Evolutionary conservation across 441 rosid genomes (phyloP), one percentile per base, ranked within the genome.

Genomic region (Flueggea neowawraea): DNA sequence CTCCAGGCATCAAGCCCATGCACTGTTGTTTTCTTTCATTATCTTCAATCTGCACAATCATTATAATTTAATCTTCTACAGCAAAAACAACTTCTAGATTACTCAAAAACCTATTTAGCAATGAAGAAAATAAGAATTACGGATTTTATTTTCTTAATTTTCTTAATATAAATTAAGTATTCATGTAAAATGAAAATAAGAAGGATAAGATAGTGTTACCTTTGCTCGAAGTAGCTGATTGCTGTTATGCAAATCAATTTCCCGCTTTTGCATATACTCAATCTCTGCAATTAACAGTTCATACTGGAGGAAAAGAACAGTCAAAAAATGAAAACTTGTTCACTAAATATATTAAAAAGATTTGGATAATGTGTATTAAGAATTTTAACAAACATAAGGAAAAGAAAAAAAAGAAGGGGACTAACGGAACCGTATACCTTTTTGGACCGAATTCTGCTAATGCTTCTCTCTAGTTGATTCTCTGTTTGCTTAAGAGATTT

Each of bases 1-100:
- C 89, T 74, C 87, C 96, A 10, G 89, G 86, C 94, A 94, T 83
- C 82, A 91, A 74, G 69, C 72, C 86, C 86, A 84, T 82, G 76
- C 73, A 69, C 55, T 83, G 88, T 57, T 76, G 77, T 76, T 75
- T 81, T 71, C 95, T 83, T 73, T 90, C 97, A 50, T 79, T 88
- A 64, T 90, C 95, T n/a, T 95, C 87, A 60, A 90, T 88, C 97
- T 90, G 69, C 63, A 69, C 10, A 55, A 44, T 22, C n/a, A 31
- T 12, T 14, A 12, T 8, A 15, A 2, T 3, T 0, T 7, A 32
- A 56, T n/a, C 36, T 13, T 16, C 15, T 36, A 8, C 41, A 5
- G 9, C 4, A 36, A 5, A 36, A 36, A 22, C 28, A 22, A 22
- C 28, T 22, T 22, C 28, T 22, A 22, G 28, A 22, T 22, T 2